These are phyloP conservation scores for Craterostigma plantagineum DNA, from an alignment of 257 asterid species.

Conservation along the genomic window DNA sequence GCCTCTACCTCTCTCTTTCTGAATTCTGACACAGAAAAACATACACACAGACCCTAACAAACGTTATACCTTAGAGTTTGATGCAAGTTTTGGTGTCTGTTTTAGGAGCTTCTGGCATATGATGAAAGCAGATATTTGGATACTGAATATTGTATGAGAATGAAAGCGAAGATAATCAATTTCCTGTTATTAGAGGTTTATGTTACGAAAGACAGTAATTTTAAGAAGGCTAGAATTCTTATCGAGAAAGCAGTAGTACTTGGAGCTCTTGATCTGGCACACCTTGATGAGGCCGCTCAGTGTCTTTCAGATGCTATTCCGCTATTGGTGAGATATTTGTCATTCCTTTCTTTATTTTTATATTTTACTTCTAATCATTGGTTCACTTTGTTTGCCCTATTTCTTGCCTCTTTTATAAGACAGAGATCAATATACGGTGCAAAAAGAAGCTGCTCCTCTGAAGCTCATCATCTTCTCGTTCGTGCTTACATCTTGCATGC, in stretches of 20 bases:
- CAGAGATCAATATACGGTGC: slow-evolving; percentile 28
- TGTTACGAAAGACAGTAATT: slow-evolving; percentile 28
- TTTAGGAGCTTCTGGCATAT: slow-evolving; percentile 71
- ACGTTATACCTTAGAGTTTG: neutral
- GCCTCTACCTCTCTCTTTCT: slow-evolving; percentile 6
- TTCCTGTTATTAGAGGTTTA: slow-evolving; percentile 48
- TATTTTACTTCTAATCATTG: slow-evolving; percentile 5
- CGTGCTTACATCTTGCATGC: slow-evolving; percentile 58
- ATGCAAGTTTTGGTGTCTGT: slow-evolving; percentile 1
- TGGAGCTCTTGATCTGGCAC: slow-evolving; percentile 40
- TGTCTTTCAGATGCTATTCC: slow-evolving; percentile 64
- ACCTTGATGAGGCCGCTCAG: slow-evolving; percentile 38
- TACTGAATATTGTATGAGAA: slow-evolving; percentile 30
- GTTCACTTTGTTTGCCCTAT: slow-evolving; percentile 9
- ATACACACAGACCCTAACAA: neutral
- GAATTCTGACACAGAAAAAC: no score
- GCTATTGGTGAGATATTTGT: slow-evolving; percentile 32
- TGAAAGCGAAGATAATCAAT: slow-evolving; percentile 37
- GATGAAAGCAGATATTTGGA: slow-evolving; percentile 36
- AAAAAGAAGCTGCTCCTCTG: slow-evolving; percentile 27
- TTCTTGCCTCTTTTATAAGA: slow-evolving; percentile 12
- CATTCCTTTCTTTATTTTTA: slow-evolving; percentile 1
- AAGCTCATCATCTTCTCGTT: slow-evolving; percentile 46
- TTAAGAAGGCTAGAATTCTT: slow-evolving; percentile 46
- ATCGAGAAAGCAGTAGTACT: slow-evolving; percentile 52